These are phyloP conservation scores for Tephrocybe rancida DNA, from an alignment of 768 basidiomycete species.

Conservation along the genomic window DNA sequence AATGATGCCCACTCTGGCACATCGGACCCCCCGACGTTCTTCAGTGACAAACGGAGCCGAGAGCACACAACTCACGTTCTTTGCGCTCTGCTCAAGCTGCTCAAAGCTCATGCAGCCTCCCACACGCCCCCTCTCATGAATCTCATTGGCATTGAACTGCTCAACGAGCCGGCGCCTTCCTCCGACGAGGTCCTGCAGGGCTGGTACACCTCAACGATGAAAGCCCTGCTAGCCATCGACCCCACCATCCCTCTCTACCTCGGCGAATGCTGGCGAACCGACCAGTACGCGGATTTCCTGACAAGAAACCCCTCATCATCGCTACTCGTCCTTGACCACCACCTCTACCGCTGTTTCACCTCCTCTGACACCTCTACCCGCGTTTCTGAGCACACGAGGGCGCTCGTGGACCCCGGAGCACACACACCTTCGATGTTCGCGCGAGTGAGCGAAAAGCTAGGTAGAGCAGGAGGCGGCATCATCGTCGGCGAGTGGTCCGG, in stretches of 20 bases:
- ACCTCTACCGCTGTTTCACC: slow-evolving; percentile 84
- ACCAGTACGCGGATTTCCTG: slow-evolving; percentile 62
- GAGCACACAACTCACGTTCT: slow-evolving; percentile 52
- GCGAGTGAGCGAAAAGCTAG: slow-evolving; percentile 32
- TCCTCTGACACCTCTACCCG: slow-evolving; percentile 52
- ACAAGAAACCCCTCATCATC: slow-evolving; percentile 23
- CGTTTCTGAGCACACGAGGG: slow-evolving; percentile 54
- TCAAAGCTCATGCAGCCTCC: slow-evolving; percentile 22
- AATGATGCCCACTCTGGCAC: slow-evolving; percentile 67
- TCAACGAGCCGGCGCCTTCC: slow-evolving; percentile 58
- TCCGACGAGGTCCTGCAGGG: slow-evolving; percentile 51
- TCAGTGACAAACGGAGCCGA: slow-evolving; percentile 44
- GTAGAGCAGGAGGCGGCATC: slow-evolving; percentile 41
- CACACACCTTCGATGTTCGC: slow-evolving; percentile 40
- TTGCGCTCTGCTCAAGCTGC: slow-evolving; percentile 38
- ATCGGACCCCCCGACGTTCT: slow-evolving; percentile 53
- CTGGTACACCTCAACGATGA: slow-evolving; percentile 68
- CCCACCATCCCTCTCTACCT: slow-evolving; percentile 69
- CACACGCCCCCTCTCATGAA: slow-evolving; percentile 45
- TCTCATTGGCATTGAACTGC: slow-evolving; percentile 60
- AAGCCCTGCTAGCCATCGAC: slow-evolving; percentile 51
- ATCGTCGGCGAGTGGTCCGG: slow-evolving; percentile 84
- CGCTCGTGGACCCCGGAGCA: slow-evolving; percentile 43
- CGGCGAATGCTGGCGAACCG: slow-evolving; percentile 74
- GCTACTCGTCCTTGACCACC: slow-evolving; percentile 74